Evolutionary conservation across 768 basidiomycete genomes (phyloP).

Genomic region (Phaffia australis): DNA sequence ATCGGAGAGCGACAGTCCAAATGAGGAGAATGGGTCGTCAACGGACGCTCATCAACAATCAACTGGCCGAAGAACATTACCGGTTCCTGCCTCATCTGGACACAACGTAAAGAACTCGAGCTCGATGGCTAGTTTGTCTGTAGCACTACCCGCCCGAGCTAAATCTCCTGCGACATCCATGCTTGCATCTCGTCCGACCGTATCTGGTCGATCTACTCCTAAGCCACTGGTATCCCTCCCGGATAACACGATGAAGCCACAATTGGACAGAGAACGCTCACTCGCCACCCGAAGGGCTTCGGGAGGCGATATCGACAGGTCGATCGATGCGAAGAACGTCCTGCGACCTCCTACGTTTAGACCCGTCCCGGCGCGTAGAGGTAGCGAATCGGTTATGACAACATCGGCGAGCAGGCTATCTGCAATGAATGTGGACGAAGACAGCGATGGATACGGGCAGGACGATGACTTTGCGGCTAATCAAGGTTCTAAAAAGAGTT

Average conservation of each 20-base stretch:
- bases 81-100: too few species aligned
- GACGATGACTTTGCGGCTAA: slow-evolving; percentile 3
- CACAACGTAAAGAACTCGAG: too few species aligned
- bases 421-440: slow-evolving; percentile 10
- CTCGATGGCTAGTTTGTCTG: too few species aligned
- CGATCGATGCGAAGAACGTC: background rate
- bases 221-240: slow-evolving; percentile 8
- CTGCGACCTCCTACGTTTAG: background rate
- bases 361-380: background rate
- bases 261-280: background rate
- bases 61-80: too few species aligned
- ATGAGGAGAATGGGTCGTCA: too few species aligned
- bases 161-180: too few species aligned
- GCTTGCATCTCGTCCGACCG: too few species aligned
- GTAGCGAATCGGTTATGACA: slow-evolving; percentile 3
- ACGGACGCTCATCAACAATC: too few species aligned
- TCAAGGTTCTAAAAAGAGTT: background rate
- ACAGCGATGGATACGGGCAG: slow-evolving; percentile 19
- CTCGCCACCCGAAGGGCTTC: background rate
- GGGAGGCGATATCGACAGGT: slow-evolving; percentile 6
- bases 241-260: slow-evolving; percentile 2
- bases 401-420: background rate
- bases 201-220: background rate
- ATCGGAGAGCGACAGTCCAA: too few species aligned
- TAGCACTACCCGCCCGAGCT: too few species aligned